A percentile compares a stretch with the other conserved stretches of the same genome.
Conservation (phyloP, 2,329 filamentous ascomycete species). For the Fusarium humuli region DNA sequence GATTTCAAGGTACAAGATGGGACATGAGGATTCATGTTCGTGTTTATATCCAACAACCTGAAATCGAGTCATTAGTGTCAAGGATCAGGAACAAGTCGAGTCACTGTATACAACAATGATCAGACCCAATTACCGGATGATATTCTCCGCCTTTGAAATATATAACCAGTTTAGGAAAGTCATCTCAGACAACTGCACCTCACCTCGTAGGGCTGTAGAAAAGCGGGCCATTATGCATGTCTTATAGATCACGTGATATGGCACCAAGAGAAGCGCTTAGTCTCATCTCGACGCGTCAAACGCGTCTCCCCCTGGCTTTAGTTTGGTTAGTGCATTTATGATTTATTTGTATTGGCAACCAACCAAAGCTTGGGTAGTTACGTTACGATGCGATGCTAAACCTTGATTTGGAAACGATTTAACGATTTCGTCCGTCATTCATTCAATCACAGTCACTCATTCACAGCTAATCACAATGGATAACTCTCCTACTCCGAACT, state of each 20-base stretch:
- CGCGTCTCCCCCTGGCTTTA: slow-evolving; percentile 39
- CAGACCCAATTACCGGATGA: neutral
- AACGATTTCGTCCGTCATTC: neutral
- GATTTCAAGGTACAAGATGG: too few species aligned
- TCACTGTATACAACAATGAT: neutral
- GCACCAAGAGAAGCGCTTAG: slow-evolving; percentile 20
- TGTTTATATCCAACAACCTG: neutral
- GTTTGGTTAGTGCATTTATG: slow-evolving; percentile 9
- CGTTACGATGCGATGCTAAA: slow-evolving; percentile 34
- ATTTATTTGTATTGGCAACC: slow-evolving; percentile 19
- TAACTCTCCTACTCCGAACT: slow-evolving; percentile 37
- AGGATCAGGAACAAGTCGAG: neutral
- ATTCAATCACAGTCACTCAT: neutral
- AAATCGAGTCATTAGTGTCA: slow-evolving; percentile 4
- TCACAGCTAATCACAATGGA: slow-evolving; percentile 50
- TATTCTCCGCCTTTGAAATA: neutral
- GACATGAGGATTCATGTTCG: neutral
- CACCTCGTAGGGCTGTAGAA: slow-evolving; percentile 15
- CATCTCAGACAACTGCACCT: neutral
- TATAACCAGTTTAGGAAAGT: slow-evolving; percentile 8
- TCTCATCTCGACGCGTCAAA: slow-evolving; percentile 42
- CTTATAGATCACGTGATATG: slow-evolving; percentile 15
- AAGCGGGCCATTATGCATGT: slow-evolving; percentile 5
- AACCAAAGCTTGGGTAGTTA: slow-evolving; percentile 21
- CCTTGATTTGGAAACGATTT: slow-evolving; percentile 9